Evolutionary conservation across 495 filamentous ascomycete species (phyloP).

Genomic region (Hypoxylon fuscum): DNA sequence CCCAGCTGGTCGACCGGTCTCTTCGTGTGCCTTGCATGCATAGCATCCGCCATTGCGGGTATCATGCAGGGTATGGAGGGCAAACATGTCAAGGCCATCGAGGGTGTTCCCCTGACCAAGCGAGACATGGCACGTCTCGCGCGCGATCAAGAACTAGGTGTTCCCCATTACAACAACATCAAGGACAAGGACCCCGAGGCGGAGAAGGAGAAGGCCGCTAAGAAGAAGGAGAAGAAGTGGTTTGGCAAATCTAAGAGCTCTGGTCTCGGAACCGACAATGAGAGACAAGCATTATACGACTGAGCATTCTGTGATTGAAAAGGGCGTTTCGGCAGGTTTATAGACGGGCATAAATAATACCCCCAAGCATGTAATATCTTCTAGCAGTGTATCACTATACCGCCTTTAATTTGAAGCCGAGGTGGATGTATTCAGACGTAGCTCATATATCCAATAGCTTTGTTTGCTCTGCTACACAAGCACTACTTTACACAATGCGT

Average conservation of each 20-base stretch:
- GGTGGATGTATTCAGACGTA: background rate
- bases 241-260: slow-evolving; percentile 28
- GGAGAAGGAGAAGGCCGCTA: slow-evolving; percentile 43
- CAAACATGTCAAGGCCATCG: slow-evolving; percentile 70
- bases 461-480: no score
- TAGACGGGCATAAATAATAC: slow-evolving; percentile 21
- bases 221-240: slow-evolving; percentile 39
- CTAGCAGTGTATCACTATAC: background rate
- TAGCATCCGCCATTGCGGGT: slow-evolving; percentile 74
- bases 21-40: slow-evolving; percentile 74
- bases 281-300: slow-evolving; percentile 25
- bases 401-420: background rate
- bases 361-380: slow-evolving; percentile 7
- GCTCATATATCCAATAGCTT: no score
- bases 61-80: slow-evolving; percentile 73
- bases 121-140: slow-evolving; percentile 55
- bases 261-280: slow-evolving; percentile 22
- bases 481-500: no score
- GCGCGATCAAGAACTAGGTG: slow-evolving; percentile 57
- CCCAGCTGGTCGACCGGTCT: slow-evolving; percentile 79
- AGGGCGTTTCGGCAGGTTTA: slow-evolving; percentile 23
- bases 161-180: slow-evolving; percentile 63
- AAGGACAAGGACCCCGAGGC: slow-evolving; percentile 60
- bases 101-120: slow-evolving; percentile 64
- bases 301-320: slow-evolving; percentile 18